These are phyloP conservation scores for Tetracladium setigerum DNA, from an alignment of 495 filamentous ascomycete species.

Conservation along the genomic window DNA sequence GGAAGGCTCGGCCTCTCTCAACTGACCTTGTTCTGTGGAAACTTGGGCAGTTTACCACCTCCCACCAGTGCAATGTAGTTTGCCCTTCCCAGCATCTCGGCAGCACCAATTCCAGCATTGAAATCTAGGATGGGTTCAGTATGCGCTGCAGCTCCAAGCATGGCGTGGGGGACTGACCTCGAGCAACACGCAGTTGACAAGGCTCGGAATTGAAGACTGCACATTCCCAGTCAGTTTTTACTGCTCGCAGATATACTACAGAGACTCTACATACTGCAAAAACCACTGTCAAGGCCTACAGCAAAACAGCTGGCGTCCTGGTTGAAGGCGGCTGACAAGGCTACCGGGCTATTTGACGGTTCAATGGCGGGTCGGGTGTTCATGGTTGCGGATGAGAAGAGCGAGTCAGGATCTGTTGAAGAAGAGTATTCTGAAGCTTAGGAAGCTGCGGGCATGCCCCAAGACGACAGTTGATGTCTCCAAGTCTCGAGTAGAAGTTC, in stretches of 20 bases:
- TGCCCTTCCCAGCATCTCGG: slow-evolving; percentile 79
- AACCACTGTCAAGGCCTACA: slow-evolving; percentile 79
- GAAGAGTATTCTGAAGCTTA: too few species aligned
- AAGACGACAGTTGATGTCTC: too few species aligned
- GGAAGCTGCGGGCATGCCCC: too few species aligned
- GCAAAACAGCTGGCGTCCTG: slow-evolving; percentile 81
- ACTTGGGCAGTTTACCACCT: slow-evolving; percentile 80
- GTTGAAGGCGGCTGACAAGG: slow-evolving; percentile 82
- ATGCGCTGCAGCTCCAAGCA: neutral
- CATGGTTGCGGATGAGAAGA: slow-evolving; percentile 52
- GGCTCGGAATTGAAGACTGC: slow-evolving; percentile 72
- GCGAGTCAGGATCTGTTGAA: too few species aligned
- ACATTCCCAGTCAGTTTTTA: slow-evolving; percentile 1
- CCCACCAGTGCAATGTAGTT: slow-evolving; percentile 88
- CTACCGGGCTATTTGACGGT: slow-evolving; percentile 61
- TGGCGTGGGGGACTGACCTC: slow-evolving; percentile 33
- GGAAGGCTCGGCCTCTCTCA: neutral
- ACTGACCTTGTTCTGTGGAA: slow-evolving; percentile 74
- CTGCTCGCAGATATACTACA: neutral
- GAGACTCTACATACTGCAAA: slow-evolving; percentile 60
- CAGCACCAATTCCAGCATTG: slow-evolving; percentile 75
- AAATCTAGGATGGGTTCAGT: slow-evolving; percentile 52
- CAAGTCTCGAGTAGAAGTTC: too few species aligned
- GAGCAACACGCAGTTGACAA: slow-evolving; percentile 62
- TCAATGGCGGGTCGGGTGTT: slow-evolving; percentile 86